Evolutionary conservation across 108 stramenopile species (phyloP).

Genomic region (Aurantiochytrium sp.): DNA sequence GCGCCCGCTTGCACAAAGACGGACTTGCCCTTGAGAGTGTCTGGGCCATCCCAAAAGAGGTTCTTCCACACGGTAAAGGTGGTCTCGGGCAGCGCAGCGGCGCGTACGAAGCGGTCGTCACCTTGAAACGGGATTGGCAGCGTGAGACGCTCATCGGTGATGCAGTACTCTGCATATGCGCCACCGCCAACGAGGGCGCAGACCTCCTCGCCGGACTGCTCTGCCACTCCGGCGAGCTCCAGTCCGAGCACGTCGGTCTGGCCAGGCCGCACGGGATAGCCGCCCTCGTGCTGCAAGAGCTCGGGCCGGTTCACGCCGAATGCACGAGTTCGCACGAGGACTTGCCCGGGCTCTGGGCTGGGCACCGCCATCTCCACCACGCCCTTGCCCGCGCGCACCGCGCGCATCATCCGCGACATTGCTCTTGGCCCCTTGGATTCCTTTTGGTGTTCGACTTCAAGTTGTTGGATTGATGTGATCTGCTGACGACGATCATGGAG

Average conservation of each 20-base stretch:
- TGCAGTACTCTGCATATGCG: background rate
- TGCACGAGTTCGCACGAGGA: background rate
- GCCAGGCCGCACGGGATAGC: background rate
- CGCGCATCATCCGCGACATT: background rate
- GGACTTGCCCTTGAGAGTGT: background rate
- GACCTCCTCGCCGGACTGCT: background rate
- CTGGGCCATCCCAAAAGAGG: background rate
- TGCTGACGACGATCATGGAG: no score
- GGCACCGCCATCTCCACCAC: background rate
- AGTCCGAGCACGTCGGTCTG: constrained; percentile 5
- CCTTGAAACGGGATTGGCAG: background rate
- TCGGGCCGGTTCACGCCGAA: background rate
- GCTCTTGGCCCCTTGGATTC: no score
- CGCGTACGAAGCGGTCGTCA: background rate
- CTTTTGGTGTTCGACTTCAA: no score
- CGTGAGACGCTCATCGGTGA: background rate
- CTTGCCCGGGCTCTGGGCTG: background rate
- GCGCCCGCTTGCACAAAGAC: background rate
- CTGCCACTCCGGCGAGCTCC: background rate
- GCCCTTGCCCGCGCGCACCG: background rate
- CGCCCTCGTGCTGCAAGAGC: background rate
- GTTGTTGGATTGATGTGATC: no score
- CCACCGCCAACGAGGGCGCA: constrained; percentile 2
- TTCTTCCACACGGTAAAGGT: constrained; percentile 20
- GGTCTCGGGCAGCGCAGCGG: constrained; percentile 4